These are phyloP conservation scores for Lonicera japonica DNA, from an alignment of 129 eudicot genomes.

Conservation along the genomic window DNA sequence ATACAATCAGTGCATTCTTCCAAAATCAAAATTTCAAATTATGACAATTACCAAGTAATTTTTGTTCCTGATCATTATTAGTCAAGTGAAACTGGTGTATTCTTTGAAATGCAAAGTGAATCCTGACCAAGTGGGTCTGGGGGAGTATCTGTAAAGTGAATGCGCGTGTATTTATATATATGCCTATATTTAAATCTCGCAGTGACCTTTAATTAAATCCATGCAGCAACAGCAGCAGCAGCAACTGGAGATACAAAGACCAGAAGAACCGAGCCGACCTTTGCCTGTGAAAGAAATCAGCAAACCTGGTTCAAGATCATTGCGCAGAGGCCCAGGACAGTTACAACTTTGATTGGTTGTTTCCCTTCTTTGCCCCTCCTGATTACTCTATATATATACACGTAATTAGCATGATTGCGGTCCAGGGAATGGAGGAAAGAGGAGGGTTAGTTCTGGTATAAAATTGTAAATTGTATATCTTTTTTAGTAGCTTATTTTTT, in stretches of 20 bases:
- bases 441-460: conserved; percentile 20
- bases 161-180: too few species aligned
- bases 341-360: conserved; percentile 34
- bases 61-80: too few species aligned
- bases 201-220: too few species aligned
- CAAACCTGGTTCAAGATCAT: conserved; percentile 56
- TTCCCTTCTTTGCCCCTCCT: conserved; percentile 1
- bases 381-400: neutral
- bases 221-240: too few species aligned
- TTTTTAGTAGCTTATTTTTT: neutral
- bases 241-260: conserved; percentile 40
- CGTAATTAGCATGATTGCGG: neutral
- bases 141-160: too few species aligned
- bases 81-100: neutral
- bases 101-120: neutral
- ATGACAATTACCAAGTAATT: too few species aligned
- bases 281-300: conserved; percentile 35
- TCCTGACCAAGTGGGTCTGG: neutral
- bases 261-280: conserved; percentile 40
- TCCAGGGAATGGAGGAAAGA: neutral
- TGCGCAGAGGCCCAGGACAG: conserved; percentile 61
- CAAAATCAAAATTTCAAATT: too few species aligned
- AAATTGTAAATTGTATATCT: conserved; percentile 62
- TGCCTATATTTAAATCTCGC: too few species aligned
- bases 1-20: too few species aligned